These are phyloP conservation scores for Suillus weaverae DNA, from an alignment of 768 basidiomycete species.

Conservation along the genomic window DNA sequence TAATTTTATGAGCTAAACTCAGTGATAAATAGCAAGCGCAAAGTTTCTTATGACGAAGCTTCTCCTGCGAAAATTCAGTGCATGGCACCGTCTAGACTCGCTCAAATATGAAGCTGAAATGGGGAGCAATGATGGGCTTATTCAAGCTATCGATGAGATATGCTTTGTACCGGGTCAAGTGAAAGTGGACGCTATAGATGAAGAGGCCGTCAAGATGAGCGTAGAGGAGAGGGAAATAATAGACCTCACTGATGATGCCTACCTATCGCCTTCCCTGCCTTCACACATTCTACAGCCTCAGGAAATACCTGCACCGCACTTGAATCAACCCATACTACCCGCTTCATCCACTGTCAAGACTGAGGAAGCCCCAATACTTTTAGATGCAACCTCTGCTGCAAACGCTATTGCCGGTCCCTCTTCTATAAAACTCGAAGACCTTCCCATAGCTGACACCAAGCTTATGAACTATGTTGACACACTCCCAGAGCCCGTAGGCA, in stretches of 20 bases:
- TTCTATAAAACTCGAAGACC: conserved; percentile 9
- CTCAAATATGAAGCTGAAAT: conserved; percentile 47
- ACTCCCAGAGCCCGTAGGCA: conserved; percentile 18
- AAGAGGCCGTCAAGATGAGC: background rate
- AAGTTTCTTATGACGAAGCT: conserved; percentile 65
- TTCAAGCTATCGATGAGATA: conserved; percentile 45
- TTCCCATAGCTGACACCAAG: conserved; percentile 6
- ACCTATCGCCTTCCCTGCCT: background rate
- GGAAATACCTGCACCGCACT: background rate
- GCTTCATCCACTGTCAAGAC: background rate
- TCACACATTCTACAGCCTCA: background rate
- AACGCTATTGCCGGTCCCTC: conserved; percentile 4
- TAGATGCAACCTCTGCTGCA: background rate
- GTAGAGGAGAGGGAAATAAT: background rate
- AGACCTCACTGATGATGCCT: background rate
- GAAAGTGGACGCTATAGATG: conserved; percentile 6
- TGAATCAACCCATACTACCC: background rate
- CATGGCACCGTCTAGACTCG: conserved; percentile 50
- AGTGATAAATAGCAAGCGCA: conserved; percentile 44
- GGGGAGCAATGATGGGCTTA: conserved; percentile 37
- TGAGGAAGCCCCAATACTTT: background rate
- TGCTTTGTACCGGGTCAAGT: conserved; percentile 25
- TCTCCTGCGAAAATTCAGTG: conserved; percentile 56
- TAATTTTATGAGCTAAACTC: conserved; percentile 4
- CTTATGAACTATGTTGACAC: background rate